Evolutionary conservation across 1,284 basidiomycete species (phyloP).

Genomic region (Heterobasidion parviporum): DNA sequence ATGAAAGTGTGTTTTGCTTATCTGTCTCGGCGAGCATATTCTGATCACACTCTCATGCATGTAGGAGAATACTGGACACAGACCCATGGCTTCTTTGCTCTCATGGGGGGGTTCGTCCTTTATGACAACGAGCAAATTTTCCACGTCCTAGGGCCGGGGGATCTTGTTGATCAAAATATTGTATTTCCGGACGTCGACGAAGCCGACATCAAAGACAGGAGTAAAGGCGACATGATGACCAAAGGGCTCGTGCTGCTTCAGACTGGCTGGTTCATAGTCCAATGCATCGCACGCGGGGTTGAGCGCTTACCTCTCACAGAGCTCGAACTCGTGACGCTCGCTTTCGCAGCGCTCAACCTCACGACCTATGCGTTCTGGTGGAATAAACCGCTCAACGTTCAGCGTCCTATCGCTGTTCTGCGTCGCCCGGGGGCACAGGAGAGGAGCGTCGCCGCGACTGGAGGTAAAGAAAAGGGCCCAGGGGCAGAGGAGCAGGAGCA

Average conservation of each 20-base stretch:
- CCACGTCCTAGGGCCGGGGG: conserved; percentile 10
- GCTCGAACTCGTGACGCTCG: conserved; percentile 19
- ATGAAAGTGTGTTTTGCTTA: background rate
- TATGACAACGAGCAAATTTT: conserved; percentile 1
- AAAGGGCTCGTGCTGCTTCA: conserved; percentile 17
- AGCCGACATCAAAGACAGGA: conserved; percentile 14
- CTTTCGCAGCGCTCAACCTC: background rate
- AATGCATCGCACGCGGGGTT: conserved; percentile 12
- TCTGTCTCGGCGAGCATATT: no score
- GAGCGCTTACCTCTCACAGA: conserved; percentile 13
- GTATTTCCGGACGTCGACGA: conserved; percentile 10
- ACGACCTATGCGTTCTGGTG: background rate
- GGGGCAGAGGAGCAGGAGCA: no score
- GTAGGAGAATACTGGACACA: conserved; percentile 5
- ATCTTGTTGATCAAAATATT: conserved; percentile 5
- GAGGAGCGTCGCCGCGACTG: no score
- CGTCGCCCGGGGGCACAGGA: no score
- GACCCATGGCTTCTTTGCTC: conserved; percentile 13
- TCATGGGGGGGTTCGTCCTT: conserved; percentile 16
- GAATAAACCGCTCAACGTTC: background rate
- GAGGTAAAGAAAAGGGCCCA: no score
- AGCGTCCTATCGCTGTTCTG: background rate
- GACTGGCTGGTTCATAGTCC: conserved; percentile 17
- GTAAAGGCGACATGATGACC: conserved; percentile 16
- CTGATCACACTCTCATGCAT: background rate